phyloP scores from a whole-genome alignment of 345 rosid genomes.

The Euphorbia lathyris region DNA sequence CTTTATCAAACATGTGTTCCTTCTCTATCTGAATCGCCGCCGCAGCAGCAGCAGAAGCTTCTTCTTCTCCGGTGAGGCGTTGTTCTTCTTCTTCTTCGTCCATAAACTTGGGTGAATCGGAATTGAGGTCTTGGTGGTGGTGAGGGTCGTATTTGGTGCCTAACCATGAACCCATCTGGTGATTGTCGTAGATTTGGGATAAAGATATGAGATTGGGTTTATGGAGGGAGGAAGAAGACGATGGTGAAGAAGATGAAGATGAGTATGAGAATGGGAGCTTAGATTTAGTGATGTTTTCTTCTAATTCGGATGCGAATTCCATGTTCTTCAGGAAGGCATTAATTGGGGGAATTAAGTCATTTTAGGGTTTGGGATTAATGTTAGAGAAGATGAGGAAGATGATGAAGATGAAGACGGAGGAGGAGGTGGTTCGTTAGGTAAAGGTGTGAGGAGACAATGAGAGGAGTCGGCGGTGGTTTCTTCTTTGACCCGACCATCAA shows the following conservation, averaged over 20 bases:
- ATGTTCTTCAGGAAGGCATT: conserved; percentile 17
- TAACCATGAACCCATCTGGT: conserved; percentile 34
- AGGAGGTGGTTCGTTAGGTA: not conserved
- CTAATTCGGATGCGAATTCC: too few species aligned
- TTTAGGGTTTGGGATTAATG: conserved; percentile 1
- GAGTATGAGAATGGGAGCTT: conserved; percentile 27
- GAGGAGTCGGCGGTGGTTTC: conserved; percentile 18
- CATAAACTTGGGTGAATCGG: conserved; percentile 5
- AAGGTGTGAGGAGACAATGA: not conserved
- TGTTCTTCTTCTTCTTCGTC: conserved; percentile 9
- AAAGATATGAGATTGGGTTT: not conserved
- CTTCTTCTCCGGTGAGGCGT: conserved; percentile 14
- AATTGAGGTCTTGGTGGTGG: too few species aligned
- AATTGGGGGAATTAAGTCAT: not conserved
- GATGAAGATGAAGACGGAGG: not conserved
- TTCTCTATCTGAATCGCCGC: conserved; percentile 28
- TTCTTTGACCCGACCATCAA: conserved; percentile 20
- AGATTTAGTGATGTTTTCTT: conserved; percentile 19
- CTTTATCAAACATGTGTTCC: conserved; percentile 62
- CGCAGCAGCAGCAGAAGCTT: too few species aligned
- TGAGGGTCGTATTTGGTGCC: conserved; percentile 23
- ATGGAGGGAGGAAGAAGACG: conserved; percentile 16
- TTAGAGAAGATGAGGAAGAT: conserved; percentile 1
- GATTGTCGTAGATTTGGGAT: conserved; percentile 15
- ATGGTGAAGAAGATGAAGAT: conserved; percentile 21